phyloP scores from a whole-genome alignment of 2,329 filamentous ascomycete species.

The Arthrobotrys sinensis region DNA sequence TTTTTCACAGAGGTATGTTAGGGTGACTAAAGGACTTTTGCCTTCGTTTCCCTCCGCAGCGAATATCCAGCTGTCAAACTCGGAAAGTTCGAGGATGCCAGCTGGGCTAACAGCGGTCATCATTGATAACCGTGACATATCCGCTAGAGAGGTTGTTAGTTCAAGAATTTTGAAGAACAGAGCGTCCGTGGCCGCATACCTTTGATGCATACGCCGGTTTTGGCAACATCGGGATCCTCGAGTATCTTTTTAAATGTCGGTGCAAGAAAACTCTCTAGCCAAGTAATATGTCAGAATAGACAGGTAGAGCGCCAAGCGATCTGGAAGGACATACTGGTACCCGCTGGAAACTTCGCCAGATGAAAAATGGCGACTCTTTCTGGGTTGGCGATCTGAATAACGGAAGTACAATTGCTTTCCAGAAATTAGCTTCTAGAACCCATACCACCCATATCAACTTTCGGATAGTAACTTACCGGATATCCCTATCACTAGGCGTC shows the following conservation, averaged over 20 bases:
- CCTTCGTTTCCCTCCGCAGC: slow-evolving; percentile 73
- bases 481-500: slow-evolving; percentile 57
- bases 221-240: slow-evolving; percentile 78
- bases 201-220: slow-evolving; percentile 82
- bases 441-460: not conserved
- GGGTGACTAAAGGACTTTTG: slow-evolving; percentile 74
- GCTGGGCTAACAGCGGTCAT: slow-evolving; percentile 76
- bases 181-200: slow-evolving; percentile 72
- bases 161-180: not conserved
- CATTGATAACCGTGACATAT: slow-evolving; percentile 75
- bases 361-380: slow-evolving; percentile 86
- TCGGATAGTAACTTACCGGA: slow-evolving; percentile 31
- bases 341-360: slow-evolving; percentile 71
- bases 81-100: slow-evolving; percentile 84
- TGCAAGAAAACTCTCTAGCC: slow-evolving; percentile 75
- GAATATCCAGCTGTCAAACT: slow-evolving; percentile 83
- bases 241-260: slow-evolving; percentile 79
- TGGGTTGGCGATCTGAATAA: slow-evolving; percentile 86
- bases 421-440: slow-evolving; percentile 56
- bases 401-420: slow-evolving; percentile 79
- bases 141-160: slow-evolving; percentile 65
- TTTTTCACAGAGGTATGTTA: slow-evolving; percentile 80
- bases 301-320: slow-evolving; percentile 70
- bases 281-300: slow-evolving; percentile 64
- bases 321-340: slow-evolving; percentile 16